Base-by-base conservation (phyloP, 2,329 filamentous ascomycete genomes). In the Penicillium digitatum region DNA sequence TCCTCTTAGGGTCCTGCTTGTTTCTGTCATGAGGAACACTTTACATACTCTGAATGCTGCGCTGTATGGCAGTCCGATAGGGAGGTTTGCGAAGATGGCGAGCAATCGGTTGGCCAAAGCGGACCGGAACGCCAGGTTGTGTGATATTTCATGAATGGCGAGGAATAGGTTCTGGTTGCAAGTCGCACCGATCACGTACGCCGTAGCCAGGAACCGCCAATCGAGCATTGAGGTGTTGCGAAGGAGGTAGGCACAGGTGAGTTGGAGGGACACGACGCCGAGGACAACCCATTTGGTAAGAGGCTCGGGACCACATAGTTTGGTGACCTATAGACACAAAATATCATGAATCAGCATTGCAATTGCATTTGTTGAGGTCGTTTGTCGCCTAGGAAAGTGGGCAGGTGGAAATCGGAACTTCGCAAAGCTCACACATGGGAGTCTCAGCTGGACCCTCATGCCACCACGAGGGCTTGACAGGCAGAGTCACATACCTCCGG, bases 111-210 rank as follows among this genome's bases (percentile, higher is more conserved):
- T 99, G 58, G 85, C 87, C 39, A 86, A 72, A 1, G 89, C 82
- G 26, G 85, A 92, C 63, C 85, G 85, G 81, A 97, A 97, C 34
- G 93, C 94, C 60, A 99, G 81, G 72, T 99, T 99, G 78, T 99
- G 94, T 16, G 90, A 95, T 73, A 99, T 97, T 77, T 99, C 94
- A 78, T 99, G 94, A 69, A 99, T 99, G 56, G 94, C 91, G 39
- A 99, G 86, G 79, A 99, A 99, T 48, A 97, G 84, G 75, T 99
- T 99, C 80, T 99, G 94, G 80, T 97, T 99, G 52, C 93, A 87
- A 0, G 94, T 97, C 29, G 94, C 94, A 54, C 94, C 94, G 59
- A 99, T 81, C 52, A 96, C 78, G 76, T 99, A 99, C 61, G 90
- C 91, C 0, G 91, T 88, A 53, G 87, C 80, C 80, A 95, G 87